These are phyloP conservation scores for Annulohypoxylon maeteangense DNA, from an alignment of 495 filamentous ascomycete genomes.

Conservation along the genomic window DNA sequence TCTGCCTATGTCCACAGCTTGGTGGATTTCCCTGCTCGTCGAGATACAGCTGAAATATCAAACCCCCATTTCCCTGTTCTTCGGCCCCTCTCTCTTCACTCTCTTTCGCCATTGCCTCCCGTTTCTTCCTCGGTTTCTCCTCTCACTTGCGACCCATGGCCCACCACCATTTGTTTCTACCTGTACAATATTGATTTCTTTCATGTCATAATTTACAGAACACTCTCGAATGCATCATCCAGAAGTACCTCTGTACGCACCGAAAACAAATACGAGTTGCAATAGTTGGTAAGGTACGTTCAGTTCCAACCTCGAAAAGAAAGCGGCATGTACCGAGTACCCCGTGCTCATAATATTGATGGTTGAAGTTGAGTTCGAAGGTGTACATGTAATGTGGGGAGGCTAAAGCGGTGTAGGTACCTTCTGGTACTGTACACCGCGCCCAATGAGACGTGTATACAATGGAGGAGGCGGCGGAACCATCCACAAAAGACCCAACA, in stretches of 20 bases:
- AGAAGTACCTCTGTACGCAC: not conserved
- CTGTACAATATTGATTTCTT: not conserved
- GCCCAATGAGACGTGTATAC: constrained; percentile 10
- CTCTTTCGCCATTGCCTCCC: constrained; percentile 16
- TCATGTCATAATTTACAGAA: constrained; percentile 2
- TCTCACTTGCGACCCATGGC: constrained; percentile 9
- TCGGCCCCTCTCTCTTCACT: constrained; percentile 21
- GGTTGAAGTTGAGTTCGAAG: constrained; percentile 21
- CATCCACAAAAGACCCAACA: constrained; percentile 43
- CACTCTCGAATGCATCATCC: not conserved
- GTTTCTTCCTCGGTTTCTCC: constrained; percentile 17
- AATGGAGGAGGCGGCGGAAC: constrained; percentile 33
- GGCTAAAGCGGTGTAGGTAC: constrained; percentile 42
- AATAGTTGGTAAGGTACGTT: constrained; percentile 2
- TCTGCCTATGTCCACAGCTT: constrained; percentile 24
- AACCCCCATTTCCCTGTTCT: constrained; percentile 29
- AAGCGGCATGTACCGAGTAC: constrained; percentile 17
- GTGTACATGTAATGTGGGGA: constrained; percentile 28
- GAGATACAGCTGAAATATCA: constrained; percentile 40
- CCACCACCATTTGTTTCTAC: constrained; percentile 7
- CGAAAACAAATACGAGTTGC: not conserved
- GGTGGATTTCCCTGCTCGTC: constrained; percentile 34
- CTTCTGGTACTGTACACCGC: constrained; percentile 23
- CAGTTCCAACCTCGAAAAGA: not conserved
- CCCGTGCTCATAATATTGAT: constrained; percentile 11